Conservation (phyloP, 2,329 filamentous ascomycete genomes). For the Alternaria panax region DNA sequence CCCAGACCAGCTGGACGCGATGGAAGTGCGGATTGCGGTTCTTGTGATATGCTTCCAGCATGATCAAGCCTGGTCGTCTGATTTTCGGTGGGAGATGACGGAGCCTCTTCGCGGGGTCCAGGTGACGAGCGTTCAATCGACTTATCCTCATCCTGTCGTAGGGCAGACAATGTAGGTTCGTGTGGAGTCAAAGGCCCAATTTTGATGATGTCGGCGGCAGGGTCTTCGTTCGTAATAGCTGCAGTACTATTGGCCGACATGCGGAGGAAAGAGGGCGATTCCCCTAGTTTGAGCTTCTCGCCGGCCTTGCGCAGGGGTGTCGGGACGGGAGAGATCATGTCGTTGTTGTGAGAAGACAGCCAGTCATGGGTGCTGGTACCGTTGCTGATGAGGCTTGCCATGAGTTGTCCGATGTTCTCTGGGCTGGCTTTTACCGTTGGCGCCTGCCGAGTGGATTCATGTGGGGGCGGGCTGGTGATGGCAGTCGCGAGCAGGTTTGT, state of each 20-base stretch:
- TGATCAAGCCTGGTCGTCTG: not conserved
- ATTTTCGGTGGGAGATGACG: not conserved
- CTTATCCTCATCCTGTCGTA: not conserved
- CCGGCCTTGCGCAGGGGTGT: slow-evolving; percentile 27
- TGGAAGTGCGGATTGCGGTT: not conserved
- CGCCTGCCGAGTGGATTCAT: not conserved
- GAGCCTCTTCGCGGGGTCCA: not conserved
- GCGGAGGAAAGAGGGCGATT: slow-evolving; percentile 3
- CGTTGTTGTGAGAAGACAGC: not conserved
- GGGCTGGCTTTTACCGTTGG: not conserved
- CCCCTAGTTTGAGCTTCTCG: slow-evolving; percentile 18
- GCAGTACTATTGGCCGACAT: not conserved
- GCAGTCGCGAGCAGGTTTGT: not conserved
- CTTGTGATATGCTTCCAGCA: not conserved
- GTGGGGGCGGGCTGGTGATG: not conserved
- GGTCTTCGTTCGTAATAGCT: not conserved
- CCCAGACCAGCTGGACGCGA: not conserved
- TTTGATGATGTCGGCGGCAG: not conserved
- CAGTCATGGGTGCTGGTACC: not conserved
- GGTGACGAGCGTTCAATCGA: not conserved
- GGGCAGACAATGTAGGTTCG: not conserved
- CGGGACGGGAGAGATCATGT: slow-evolving; percentile 14
- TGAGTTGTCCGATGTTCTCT: slow-evolving; percentile 25
- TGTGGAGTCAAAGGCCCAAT: not conserved
- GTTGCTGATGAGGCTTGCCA: slow-evolving; percentile 16